Conservation (phyloP, 208 protist genomes). For the Lotmaria passim region DNA sequence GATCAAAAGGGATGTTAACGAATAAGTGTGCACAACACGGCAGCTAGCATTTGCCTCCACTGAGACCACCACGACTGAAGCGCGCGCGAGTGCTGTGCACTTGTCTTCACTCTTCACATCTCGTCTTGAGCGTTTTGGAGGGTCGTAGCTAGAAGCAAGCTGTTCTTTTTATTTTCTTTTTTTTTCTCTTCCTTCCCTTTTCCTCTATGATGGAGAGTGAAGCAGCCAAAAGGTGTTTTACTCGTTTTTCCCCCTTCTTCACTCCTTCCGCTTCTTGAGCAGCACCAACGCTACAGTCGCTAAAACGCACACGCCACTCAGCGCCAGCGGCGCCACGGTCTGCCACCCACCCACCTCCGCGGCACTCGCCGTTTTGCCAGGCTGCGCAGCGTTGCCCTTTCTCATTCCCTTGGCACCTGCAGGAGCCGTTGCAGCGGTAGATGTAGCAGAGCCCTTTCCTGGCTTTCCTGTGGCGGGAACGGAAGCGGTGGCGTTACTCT, state of each 20-base stretch:
- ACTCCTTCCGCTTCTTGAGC: constrained; percentile 31
- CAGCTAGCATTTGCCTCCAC: too few species aligned
- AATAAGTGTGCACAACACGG: too few species aligned
- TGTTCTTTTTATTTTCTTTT: too few species aligned
- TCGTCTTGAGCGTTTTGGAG: too few species aligned
- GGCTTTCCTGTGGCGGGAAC: neutral
- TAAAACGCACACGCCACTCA: constrained; percentile 38
- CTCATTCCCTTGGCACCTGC: neutral
- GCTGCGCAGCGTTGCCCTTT: neutral
- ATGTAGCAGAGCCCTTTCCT: neutral
- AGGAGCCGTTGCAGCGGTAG: neutral
- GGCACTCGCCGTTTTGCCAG: constrained; percentile 1
- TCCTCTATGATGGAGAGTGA: too few species aligned
- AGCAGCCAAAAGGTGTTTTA: neutral
- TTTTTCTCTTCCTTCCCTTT: neutral
- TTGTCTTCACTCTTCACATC: too few species aligned
- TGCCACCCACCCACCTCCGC: constrained; percentile 30
- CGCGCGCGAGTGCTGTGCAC: too few species aligned
- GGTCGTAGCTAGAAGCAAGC: too few species aligned
- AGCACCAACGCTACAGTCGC: constrained; percentile 31
- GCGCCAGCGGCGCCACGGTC: constrained; percentile 27
- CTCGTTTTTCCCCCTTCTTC: too few species aligned
- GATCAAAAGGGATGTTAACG: too few species aligned
- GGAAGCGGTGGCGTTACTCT: neutral
- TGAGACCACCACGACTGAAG: too few species aligned